phyloP scores from a whole-genome alignment of 192 early-diverging fungal genomes.

The Coemansia sp. region DNA sequence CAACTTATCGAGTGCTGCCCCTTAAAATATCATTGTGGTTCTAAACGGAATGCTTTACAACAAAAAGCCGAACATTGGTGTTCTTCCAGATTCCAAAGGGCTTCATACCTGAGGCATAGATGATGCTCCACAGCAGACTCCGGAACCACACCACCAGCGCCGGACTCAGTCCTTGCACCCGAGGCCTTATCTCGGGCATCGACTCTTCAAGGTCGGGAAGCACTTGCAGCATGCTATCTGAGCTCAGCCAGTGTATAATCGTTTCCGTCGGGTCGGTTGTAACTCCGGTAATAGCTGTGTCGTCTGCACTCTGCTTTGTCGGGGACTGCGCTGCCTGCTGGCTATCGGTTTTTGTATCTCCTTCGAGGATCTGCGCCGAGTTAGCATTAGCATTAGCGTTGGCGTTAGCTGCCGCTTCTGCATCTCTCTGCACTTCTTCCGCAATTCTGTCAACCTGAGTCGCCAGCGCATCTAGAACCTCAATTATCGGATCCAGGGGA shows the following conservation, averaged over 20 bases:
- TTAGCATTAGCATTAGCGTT: too few species aligned
- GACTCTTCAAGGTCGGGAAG: slow-evolving; percentile 43
- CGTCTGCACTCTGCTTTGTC: background rate
- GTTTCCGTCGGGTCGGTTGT: slow-evolving; percentile 48
- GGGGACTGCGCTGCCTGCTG: background rate
- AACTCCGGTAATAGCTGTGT: slow-evolving; percentile 14
- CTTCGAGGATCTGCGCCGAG: background rate
- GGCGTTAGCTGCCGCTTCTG: slow-evolving; percentile 2
- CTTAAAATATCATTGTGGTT: background rate
- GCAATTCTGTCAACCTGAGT: slow-evolving; percentile 65
- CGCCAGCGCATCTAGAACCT: slow-evolving; percentile 62
- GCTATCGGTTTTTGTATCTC: slow-evolving; percentile 8
- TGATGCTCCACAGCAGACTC: slow-evolving; percentile 67
- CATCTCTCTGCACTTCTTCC: slow-evolving; percentile 62
- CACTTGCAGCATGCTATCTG: slow-evolving; percentile 26
- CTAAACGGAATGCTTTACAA: slow-evolving; percentile 27
- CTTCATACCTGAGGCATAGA: slow-evolving; percentile 58
- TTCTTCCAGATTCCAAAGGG: slow-evolving; percentile 66
- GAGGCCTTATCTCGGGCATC: slow-evolving; percentile 56
- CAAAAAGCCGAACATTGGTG: slow-evolving; percentile 59
- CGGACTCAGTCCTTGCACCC: slow-evolving; percentile 61
- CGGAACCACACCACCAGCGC: slow-evolving; percentile 67
- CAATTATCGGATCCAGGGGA: slow-evolving; percentile 66
- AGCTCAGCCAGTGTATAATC: slow-evolving; percentile 47
- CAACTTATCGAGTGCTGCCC: background rate